Evolutionary conservation across 1,284 basidiomycete genomes (phyloP), one percentile per base, ranked within the genome.

Genomic region (Trichosporon inkin): DNA sequence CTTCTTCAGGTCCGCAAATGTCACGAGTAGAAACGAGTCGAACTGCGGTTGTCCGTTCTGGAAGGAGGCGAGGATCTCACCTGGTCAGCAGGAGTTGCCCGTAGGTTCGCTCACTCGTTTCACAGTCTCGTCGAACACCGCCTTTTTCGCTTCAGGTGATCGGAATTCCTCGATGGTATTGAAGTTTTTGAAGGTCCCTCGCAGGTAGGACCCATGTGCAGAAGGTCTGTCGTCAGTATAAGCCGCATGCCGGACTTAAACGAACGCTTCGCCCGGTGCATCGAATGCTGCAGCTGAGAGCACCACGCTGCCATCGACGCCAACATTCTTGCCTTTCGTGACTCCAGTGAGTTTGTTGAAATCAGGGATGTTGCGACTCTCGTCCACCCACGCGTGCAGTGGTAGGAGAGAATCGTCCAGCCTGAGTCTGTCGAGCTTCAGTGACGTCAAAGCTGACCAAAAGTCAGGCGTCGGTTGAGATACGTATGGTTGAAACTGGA

Each of bases 111-210:
- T 0, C 86, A 82, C 57, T 87, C 76, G 20, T 82, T 71, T 8
- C 28, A 32, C 28, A 4, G 28, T 32, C 28, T 32, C 5, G 62
- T 89, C 88, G 76, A 98, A 92, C 8, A 96, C 76, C 14, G 84
- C 84, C 20, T 87, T 85, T 82, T 99, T 98, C 1, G 58, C 22
- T 69, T 97, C 90, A 1, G 87, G 86, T 2, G 84, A 83, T 71
- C 89, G 93, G 81, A 99, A 99, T 13, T 96, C 92, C 69, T 98
- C 94, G 68, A 98, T 87, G 1, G 96, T 98, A 73, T 99, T 99
- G 80, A 84, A 94, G 74, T 93, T 93, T 82, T 92, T 94, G 69
- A 98, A 83, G 1, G 81, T 78, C 10, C 95, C 95, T 6, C 62
- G 71, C 1, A 84, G 80, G 0, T 74, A 0, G 82, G 78, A n/a